phyloP scores from a whole-genome alignment of 192 early-diverging fungal species.

The Lobosporangium transversale region DNA sequence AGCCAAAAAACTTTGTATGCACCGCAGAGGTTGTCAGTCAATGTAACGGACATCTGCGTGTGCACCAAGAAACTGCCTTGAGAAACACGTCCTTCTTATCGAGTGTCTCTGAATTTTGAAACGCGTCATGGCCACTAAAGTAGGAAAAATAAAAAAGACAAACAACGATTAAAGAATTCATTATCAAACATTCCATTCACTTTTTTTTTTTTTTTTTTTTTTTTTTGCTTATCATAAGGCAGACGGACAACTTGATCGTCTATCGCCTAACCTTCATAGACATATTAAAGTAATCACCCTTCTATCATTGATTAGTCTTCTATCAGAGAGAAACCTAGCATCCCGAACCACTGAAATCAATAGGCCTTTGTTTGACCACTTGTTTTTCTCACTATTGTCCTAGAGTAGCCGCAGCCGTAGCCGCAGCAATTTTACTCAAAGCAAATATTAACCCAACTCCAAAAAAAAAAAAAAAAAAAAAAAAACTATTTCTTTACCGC shows the following conservation, averaged over 20 bases:
- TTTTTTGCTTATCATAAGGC: too few relatives aligned
- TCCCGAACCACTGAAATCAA: constrained; percentile 83
- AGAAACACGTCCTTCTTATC: constrained; percentile 60
- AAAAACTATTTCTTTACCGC: background rate
- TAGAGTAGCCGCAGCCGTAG: too few relatives aligned
- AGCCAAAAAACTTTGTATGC: background rate
- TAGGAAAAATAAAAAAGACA: background rate
- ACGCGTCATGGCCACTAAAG: constrained; percentile 83
- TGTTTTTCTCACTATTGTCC: constrained; percentile 95
- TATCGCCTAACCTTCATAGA: too few relatives aligned
- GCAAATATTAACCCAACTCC: background rate
- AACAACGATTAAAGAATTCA: background rate
- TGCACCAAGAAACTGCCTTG: constrained; percentile 54
- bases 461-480: too few relatives aligned
- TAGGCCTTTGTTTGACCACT: constrained; percentile 80
- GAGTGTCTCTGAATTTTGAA: constrained; percentile 79
- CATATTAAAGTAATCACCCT: too few relatives aligned
- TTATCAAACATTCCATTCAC: background rate
- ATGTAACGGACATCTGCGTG: constrained; percentile 61
- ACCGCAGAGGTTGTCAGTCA: constrained; percentile 42
- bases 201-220: too few relatives aligned
- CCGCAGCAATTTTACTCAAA: too few relatives aligned
- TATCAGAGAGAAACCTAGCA: constrained; percentile 86
- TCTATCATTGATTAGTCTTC: constrained; percentile 84
- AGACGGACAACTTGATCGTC: too few relatives aligned